A percentile compares a stretch with the other conserved stretches of the same genome.
phyloP scores from a whole-genome alignment of 768 basidiomycete genomes.

The Tylopilus plumbeoviolaceoides region DNA sequence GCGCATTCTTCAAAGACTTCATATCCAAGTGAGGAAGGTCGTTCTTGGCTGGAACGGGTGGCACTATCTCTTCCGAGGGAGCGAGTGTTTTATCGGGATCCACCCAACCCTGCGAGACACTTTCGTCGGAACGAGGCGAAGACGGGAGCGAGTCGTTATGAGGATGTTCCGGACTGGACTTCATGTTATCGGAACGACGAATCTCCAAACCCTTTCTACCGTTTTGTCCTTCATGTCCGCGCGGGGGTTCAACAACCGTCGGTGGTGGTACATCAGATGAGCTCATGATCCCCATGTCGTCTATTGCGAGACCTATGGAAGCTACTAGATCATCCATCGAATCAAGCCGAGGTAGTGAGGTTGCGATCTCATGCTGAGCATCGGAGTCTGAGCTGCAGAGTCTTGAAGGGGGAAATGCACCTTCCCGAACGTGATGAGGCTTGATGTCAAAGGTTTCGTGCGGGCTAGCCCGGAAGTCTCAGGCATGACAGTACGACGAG shows the following conservation, averaged over 20 bases:
- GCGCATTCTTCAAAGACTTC: slow-evolving; percentile 23
- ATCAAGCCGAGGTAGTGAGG: slow-evolving; percentile 23
- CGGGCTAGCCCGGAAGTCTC: slow-evolving; percentile 6
- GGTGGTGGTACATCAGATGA: slow-evolving; percentile 34
- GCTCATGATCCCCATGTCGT: slow-evolving; percentile 35
- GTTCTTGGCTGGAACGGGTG: slow-evolving; percentile 29
- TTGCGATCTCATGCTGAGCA: slow-evolving; percentile 13
- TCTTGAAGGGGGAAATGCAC: slow-evolving; percentile 56
- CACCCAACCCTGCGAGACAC: slow-evolving; percentile 9
- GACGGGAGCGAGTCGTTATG: slow-evolving; percentile 7
- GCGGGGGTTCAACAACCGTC: slow-evolving; percentile 38
- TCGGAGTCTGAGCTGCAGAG: slow-evolving; percentile 25
- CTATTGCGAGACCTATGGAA: slow-evolving; percentile 36
- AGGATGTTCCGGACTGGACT: slow-evolving; percentile 10
- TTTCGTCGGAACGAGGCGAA: slow-evolving; percentile 23
- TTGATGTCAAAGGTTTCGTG: slow-evolving; percentile 22
- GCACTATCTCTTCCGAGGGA: slow-evolving; percentile 18
- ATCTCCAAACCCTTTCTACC: slow-evolving; percentile 29
- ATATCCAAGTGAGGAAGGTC: slow-evolving; percentile 21
- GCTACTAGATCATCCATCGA: slow-evolving; percentile 38
- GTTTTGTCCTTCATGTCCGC: slow-evolving; percentile 29
- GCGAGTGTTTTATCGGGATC: slow-evolving; percentile 18
- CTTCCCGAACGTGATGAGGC: slow-evolving; percentile 50
- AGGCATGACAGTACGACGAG: neutral
- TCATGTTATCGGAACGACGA: slow-evolving; percentile 24